phyloP scores from a whole-genome alignment of 345 rosid genomes.

The Nephelium lappaceum region DNA sequence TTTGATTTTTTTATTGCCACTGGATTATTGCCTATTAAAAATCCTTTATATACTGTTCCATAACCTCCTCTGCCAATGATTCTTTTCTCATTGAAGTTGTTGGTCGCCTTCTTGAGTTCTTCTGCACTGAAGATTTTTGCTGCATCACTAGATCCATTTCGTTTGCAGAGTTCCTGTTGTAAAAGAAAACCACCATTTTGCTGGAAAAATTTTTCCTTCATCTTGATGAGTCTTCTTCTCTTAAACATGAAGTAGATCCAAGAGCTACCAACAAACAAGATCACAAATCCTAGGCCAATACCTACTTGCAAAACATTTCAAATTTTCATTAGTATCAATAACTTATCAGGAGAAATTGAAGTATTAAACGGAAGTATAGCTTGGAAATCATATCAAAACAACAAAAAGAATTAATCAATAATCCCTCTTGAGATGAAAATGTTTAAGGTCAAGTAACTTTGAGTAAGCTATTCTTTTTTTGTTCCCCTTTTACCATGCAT shows the following conservation, averaged over 20 bases:
- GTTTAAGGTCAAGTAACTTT: too few relatives aligned
- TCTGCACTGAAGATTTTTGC: conserved; percentile 26
- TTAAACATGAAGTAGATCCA: conserved; percentile 19
- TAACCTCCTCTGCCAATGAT: too few relatives aligned
- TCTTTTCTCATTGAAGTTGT: too few relatives aligned
- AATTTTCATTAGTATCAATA: neutral
- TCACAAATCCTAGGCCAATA: conserved; percentile 3
- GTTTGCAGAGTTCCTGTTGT: conserved; percentile 18
- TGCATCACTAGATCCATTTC: neutral
- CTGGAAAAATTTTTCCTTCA: conserved; percentile 6
- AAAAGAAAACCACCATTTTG: too few relatives aligned
- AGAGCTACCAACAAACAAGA: neutral
- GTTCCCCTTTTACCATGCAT: conserved; percentile 1
- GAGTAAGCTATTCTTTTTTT: too few relatives aligned
- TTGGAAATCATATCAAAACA: too few relatives aligned
- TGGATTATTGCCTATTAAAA: conserved; percentile 1
- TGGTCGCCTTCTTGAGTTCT: conserved; percentile 7
- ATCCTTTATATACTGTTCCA: too few relatives aligned
- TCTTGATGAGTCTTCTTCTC: conserved; percentile 12
- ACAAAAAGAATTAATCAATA: too few relatives aligned
- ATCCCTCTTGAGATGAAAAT: too few relatives aligned
- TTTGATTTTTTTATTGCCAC: conserved; percentile 32
- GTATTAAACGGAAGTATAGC: neutral
- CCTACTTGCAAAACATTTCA: conserved; percentile 3
- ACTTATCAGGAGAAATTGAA: neutral